Conservation (phyloP, 805 yeast genomes). For the Cyberlindnera lachancei region DNA sequence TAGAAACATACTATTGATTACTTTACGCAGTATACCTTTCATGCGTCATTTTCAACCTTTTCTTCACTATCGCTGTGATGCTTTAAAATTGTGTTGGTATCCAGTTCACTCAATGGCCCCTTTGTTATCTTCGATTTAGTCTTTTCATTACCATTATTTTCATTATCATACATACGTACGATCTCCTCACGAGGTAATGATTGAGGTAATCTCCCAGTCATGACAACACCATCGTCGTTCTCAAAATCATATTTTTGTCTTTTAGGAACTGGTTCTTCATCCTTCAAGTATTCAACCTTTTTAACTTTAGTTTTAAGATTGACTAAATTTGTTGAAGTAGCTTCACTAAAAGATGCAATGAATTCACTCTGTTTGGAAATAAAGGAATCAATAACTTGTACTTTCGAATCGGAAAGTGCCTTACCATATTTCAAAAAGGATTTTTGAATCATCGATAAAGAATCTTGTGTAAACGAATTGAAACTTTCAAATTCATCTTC, state of each 20-base stretch:
- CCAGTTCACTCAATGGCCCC: too few relatives aligned
- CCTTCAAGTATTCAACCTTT: conserved; percentile 5
- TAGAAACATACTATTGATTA: too few relatives aligned
- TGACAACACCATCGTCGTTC: too few relatives aligned
- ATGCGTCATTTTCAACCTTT: too few relatives aligned
- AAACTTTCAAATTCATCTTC: conserved; percentile 9
- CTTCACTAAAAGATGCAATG: conserved; percentile 3
- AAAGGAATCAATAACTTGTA: conserved; percentile 14
- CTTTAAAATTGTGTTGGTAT: too few relatives aligned
- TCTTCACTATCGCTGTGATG: too few relatives aligned
- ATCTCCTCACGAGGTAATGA: conserved; percentile 2
- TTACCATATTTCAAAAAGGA: conserved; percentile 8
- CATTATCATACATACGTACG: not conserved
- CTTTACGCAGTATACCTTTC: too few relatives aligned
- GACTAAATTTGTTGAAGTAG: conserved; percentile 3
- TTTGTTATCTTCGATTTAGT: too few relatives aligned
- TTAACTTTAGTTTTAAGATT: conserved; percentile 5
- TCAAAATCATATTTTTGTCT: too few relatives aligned
- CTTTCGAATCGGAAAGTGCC: conserved; percentile 8
- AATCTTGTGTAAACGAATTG: conserved; percentile 6
- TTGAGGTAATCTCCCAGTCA: too few relatives aligned
- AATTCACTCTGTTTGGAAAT: conserved; percentile 6
- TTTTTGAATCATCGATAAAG: conserved; percentile 9
- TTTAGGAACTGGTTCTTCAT: conserved; percentile 13
- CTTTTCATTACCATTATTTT: too few relatives aligned